phyloP scores from a whole-genome alignment of 148 eudicot genomes.

The Heliamphora exappendiculata region DNA sequence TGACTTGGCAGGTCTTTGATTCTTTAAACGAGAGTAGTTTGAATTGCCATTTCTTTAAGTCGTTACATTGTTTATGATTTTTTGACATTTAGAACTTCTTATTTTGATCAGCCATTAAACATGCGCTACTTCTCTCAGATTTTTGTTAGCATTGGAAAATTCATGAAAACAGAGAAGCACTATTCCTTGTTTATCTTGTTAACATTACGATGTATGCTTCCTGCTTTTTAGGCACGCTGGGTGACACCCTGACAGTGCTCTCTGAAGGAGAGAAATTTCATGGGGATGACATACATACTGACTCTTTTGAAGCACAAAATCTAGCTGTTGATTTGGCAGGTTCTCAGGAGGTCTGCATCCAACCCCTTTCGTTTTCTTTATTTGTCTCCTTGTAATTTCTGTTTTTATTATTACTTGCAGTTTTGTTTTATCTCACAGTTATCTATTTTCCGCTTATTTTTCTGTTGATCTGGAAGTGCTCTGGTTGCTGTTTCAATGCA shows the following conservation, averaged over 20 bases:
- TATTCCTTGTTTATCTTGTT: background rate
- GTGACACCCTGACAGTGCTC: conserved; percentile 11
- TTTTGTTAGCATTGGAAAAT: background rate
- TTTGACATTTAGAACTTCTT: background rate
- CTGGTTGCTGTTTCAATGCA: background rate
- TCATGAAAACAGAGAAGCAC: background rate
- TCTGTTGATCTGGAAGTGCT: background rate
- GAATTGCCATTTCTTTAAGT: background rate
- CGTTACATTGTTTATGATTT: background rate
- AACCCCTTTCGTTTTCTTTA: background rate
- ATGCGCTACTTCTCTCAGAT: background rate
- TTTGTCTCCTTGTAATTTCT: background rate
- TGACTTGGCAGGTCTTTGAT: background rate
- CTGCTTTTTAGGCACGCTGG: conserved; percentile 40
- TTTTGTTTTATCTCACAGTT: background rate
- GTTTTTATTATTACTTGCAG: background rate
- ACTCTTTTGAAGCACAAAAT: conserved; percentile 32
- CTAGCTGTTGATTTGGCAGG: conserved; percentile 26
- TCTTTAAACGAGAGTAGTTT: background rate
- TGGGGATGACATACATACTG: conserved; percentile 17
- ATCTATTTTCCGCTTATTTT: background rate
- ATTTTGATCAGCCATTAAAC: background rate
- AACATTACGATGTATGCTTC: background rate
- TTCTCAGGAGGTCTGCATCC: conserved; percentile 40
- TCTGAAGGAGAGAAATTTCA: conserved; percentile 27